These are phyloP conservation scores for Paraurostyla sp. DNA, from an alignment of 73 alveolate species.

Conservation along the genomic window DNA sequence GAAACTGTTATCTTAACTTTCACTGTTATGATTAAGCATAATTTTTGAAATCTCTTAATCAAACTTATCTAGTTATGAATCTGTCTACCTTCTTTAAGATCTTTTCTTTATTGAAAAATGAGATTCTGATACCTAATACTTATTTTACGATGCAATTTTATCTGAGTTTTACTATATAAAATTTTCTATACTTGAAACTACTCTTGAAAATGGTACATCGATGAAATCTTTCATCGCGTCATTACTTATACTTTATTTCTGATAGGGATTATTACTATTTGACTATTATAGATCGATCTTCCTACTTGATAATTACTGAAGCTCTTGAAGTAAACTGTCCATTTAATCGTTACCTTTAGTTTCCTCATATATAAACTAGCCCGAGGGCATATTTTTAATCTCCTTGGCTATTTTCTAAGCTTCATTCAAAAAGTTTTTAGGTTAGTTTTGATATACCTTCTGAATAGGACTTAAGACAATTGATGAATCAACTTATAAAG, in stretches of 20 bases:
- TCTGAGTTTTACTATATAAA: too few species aligned
- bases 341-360: neutral
- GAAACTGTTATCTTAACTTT: slow-evolving; percentile 10
- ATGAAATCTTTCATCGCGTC: neutral
- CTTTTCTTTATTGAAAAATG: too few species aligned
- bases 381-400: neutral
- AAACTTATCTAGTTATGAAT: neutral
- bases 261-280: too few species aligned
- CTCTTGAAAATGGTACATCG: neutral
- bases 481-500: neutral
- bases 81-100: too few species aligned
- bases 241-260: neutral
- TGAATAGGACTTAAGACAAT: neutral
- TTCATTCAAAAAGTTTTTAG: neutral
- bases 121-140: too few species aligned
- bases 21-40: neutral
- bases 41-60: neutral
- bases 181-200: slow-evolving; percentile 6
- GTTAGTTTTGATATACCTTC: neutral
- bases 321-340: slow-evolving; percentile 12
- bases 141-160: too few species aligned
- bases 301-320: neutral
- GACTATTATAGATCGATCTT: too few species aligned
- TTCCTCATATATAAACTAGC: neutral
- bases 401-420: slow-evolving; percentile 5